Evolutionary conservation across 2,329 filamentous ascomycete genomes (phyloP).

Genomic region (Clonostachys solani): DNA sequence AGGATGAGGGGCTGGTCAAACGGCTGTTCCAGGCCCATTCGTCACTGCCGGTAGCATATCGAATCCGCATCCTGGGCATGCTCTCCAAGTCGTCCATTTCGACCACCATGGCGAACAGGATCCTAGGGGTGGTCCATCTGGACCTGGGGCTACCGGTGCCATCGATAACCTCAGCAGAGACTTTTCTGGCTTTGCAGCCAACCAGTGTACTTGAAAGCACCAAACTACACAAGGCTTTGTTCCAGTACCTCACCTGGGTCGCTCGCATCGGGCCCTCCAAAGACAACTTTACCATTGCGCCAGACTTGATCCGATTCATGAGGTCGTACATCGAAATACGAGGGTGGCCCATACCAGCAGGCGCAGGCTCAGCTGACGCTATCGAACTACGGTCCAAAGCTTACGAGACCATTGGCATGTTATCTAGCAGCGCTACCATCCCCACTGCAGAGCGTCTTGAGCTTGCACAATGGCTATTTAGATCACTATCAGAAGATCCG

Average conservation of each 20-base stretch:
- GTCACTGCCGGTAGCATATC: conserved; percentile 65
- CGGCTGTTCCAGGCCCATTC: conserved; percentile 72
- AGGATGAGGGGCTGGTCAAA: conserved; percentile 59
- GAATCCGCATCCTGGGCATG: conserved; percentile 71
- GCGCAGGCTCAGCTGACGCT: conserved; percentile 49
- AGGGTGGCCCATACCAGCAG: conserved; percentile 72
- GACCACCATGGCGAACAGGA: conserved; percentile 62
- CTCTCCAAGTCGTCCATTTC: conserved; percentile 74
- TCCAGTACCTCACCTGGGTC: conserved; percentile 84
- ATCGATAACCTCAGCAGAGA: too few relatives aligned
- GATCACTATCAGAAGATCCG: conserved; percentile 75
- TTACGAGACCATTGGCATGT: conserved; percentile 85
- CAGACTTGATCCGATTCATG: conserved; percentile 64
- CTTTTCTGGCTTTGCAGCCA: conserved; percentile 18
- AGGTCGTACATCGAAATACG: conserved; percentile 72
- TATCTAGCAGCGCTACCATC: conserved; percentile 63
- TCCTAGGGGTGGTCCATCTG: conserved; percentile 67
- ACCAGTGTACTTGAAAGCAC: conserved; percentile 66
- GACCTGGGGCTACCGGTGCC: conserved; percentile 35
- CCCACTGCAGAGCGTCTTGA: conserved; percentile 46
- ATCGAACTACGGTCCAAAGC: conserved; percentile 70
- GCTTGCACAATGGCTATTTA: conserved; percentile 73
- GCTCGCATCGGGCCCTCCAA: conserved; percentile 63
- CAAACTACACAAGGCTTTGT: conserved; percentile 78
- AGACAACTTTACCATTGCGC: conserved; percentile 61